These are phyloP conservation scores for Lactarius indigo DNA, from an alignment of 768 basidiomycete genomes.

Conservation along the genomic window DNA sequence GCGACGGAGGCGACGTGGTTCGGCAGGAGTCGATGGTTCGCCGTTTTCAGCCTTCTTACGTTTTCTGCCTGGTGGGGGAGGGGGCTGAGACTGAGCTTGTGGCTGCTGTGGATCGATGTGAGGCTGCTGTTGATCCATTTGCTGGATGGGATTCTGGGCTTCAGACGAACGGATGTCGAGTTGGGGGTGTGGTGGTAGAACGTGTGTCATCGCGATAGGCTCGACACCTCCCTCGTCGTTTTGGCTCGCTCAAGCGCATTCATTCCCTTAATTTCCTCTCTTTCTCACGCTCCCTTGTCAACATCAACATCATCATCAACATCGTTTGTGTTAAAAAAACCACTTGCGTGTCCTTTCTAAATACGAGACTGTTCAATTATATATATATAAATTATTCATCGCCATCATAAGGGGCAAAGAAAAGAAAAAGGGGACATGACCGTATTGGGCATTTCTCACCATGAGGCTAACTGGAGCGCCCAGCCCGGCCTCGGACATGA, in stretches of 20 bases:
- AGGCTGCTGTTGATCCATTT: conserved; percentile 51
- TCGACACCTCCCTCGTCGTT: conserved; percentile 22
- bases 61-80: conserved; percentile 38
- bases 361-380: background rate
- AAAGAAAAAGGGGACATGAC: background rate
- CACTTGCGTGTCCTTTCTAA: background rate
- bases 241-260: conserved; percentile 14
- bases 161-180: conserved; percentile 44
- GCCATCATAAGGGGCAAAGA: background rate
- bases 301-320: background rate
- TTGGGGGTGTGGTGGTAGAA: conserved; percentile 46
- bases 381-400: background rate
- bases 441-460: background rate
- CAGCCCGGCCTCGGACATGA: background rate
- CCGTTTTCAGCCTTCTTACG: conserved; percentile 62
- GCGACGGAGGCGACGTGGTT: conserved; percentile 77
- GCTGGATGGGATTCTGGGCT: conserved; percentile 56
- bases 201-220: conserved; percentile 41
- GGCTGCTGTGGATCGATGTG: conserved; percentile 47
- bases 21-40: conserved; percentile 53
- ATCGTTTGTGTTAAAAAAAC: background rate
- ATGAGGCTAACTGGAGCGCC: background rate
- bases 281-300: conserved; percentile 18
- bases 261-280: conserved; percentile 15
- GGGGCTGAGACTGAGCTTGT: conserved; percentile 37